Percentiles rank a stretch among this genome's conserved stretches.
These are phyloP conservation scores for Suhomyces wounanorum DNA, from an alignment of 1,139 yeast genomes.

Conservation along the genomic window DNA sequence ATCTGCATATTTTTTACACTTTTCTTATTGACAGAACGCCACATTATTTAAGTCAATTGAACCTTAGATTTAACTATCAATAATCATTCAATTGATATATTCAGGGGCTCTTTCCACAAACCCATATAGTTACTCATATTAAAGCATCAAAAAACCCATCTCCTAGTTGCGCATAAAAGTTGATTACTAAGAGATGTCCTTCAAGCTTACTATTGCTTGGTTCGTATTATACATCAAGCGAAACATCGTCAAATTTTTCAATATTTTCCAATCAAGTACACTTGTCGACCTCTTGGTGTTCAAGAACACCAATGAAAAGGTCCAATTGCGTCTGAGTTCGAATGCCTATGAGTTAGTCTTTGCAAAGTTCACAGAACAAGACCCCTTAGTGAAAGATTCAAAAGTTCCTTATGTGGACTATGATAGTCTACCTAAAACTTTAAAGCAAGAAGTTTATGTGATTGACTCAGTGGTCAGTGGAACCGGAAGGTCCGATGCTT, in stretches of 20 bases:
- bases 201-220: conserved; percentile 6
- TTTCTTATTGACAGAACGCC: not conserved
- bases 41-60: not conserved
- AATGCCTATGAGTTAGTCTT: conserved; percentile 3
- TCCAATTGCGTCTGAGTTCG: conserved; percentile 3
- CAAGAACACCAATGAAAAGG: conserved; percentile 7
- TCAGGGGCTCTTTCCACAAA: too few species aligned
- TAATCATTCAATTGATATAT: too few species aligned
- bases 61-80: not conserved
- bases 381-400: not conserved
- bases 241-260: conserved; percentile 1
- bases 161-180: too few species aligned
- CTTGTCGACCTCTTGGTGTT: conserved; percentile 5
- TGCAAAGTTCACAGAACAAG: not conserved
- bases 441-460: conserved; percentile 15
- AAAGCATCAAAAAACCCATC: not conserved
- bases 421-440: conserved; percentile 1
- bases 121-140: too few species aligned
- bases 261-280: conserved; percentile 2
- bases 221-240: conserved; percentile 7
- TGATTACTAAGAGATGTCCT: not conserved
- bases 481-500: conserved; percentile 41
- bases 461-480: conserved; percentile 65
- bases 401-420: not conserved
- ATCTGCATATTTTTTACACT: not conserved